Conservation (phyloP, 2,329 filamentous ascomycete species). For the Pyricularia grisea region DNA sequence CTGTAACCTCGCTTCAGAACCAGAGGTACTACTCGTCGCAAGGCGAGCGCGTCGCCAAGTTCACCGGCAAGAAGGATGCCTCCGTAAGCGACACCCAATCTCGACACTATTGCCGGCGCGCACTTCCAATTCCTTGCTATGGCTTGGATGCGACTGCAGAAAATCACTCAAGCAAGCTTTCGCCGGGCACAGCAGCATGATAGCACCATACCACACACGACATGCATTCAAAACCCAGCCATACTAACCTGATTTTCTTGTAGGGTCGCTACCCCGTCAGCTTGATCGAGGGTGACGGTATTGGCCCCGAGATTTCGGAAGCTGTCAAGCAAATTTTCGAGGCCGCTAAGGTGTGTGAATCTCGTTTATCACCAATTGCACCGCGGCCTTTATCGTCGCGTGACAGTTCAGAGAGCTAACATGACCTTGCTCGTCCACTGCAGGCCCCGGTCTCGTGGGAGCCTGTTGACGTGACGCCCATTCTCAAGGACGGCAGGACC, state of each 20-base stretch:
- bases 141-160: slow-evolving; percentile 10
- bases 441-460: slow-evolving; percentile 94
- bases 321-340: slow-evolving; percentile 98
- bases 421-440: slow-evolving; percentile 9
- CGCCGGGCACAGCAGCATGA: slow-evolving; percentile 4
- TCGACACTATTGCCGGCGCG: neutral
- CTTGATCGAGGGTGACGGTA: slow-evolving; percentile 97
- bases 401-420: slow-evolving; percentile 16
- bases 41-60: slow-evolving; percentile 75
- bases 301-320: slow-evolving; percentile 94
- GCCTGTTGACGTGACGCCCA: slow-evolving; percentile 89
- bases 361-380: too few species aligned
- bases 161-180: slow-evolving; percentile 30
- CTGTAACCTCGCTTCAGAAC: slow-evolving; percentile 24
- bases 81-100: slow-evolving; percentile 53
- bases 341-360: slow-evolving; percentile 68
- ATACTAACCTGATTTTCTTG: slow-evolving; percentile 14
- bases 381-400: neutral
- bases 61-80: slow-evolving; percentile 80
- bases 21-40: slow-evolving; percentile 55
- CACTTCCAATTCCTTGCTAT: neutral
- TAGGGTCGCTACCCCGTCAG: slow-evolving; percentile 94
- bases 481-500: slow-evolving; percentile 89
- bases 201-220: slow-evolving; percentile 4
- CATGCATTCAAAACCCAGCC: slow-evolving; percentile 5